A percentile compares a stretch with the other conserved stretches of the same genome.
Conservation (phyloP, 2,329 filamentous ascomycete genomes). For the Chrysoporthe austroafricana region DNA sequence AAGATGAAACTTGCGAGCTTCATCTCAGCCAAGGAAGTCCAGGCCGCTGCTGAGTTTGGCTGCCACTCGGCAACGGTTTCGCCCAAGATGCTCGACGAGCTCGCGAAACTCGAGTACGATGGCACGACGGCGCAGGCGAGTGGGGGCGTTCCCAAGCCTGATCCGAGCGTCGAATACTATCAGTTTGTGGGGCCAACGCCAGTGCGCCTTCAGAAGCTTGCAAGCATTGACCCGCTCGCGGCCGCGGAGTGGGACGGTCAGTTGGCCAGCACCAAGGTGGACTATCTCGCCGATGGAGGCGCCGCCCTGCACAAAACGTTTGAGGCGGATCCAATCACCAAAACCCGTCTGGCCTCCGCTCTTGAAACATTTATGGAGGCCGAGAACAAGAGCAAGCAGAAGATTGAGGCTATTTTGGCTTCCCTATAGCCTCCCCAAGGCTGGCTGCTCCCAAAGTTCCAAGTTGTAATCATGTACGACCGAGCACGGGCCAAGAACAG, state of each 20-base stretch:
- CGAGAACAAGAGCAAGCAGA: slow-evolving; percentile 36
- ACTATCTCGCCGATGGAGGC: slow-evolving; percentile 52
- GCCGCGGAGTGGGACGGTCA: slow-evolving; percentile 44
- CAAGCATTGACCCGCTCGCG: slow-evolving; percentile 45
- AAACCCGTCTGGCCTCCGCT: slow-evolving; percentile 43
- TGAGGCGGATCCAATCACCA: slow-evolving; percentile 42
- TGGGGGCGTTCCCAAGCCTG: slow-evolving; percentile 44
- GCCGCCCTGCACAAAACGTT: slow-evolving; percentile 48
- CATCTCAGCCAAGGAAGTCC: slow-evolving; percentile 47
- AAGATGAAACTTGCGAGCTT: slow-evolving; percentile 52
- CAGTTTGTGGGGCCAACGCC: slow-evolving; percentile 39
- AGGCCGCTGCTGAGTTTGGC: slow-evolving; percentile 51
- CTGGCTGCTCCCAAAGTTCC: background rate
- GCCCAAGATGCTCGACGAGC: slow-evolving; percentile 42
- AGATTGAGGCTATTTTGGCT: slow-evolving; percentile 36
- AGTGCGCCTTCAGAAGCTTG: slow-evolving; percentile 41
- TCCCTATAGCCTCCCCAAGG: slow-evolving; percentile 1
- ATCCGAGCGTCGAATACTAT: slow-evolving; percentile 40
- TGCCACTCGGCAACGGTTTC: slow-evolving; percentile 52
- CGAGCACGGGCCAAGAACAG: background rate
- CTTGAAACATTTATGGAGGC: slow-evolving; percentile 44
- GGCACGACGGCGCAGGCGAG: slow-evolving; percentile 41
- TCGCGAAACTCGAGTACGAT: slow-evolving; percentile 45
- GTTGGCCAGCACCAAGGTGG: slow-evolving; percentile 44
- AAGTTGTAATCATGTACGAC: background rate